Evolutionary conservation across 805 yeast species (phyloP).

Genomic region (Saccharomycopsis schoenii): DNA sequence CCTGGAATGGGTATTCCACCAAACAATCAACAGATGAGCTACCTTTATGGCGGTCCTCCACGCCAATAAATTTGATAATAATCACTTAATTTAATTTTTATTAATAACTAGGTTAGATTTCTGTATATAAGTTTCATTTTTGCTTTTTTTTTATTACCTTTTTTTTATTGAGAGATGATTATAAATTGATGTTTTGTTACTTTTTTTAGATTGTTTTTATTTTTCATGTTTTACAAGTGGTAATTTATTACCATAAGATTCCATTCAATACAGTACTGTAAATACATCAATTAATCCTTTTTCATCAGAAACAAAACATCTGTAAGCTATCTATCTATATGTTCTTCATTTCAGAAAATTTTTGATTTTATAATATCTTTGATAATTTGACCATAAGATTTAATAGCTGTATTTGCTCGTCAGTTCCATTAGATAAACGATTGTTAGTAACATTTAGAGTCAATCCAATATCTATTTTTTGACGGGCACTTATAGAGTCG

Average conservation of each 20-base stretch:
- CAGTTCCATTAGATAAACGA: conserved; percentile 72
- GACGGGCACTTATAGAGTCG: conserved; percentile 37
- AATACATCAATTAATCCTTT: not conserved
- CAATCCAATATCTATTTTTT: conserved; percentile 57
- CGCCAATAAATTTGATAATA: not conserved
- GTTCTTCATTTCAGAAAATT: not conserved
- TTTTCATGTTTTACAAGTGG: conserved; percentile 9
- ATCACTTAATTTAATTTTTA: not conserved
- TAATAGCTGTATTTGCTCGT: conserved; percentile 75
- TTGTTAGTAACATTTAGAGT: conserved; percentile 67
- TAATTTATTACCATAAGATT: conserved; percentile 10
- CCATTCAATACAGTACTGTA: not conserved
- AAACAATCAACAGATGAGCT: not conserved
- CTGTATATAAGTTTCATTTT: not conserved
- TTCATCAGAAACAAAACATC: not conserved
- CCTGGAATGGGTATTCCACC: not conserved
- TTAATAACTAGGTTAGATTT: not conserved
- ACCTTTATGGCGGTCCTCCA: not conserved
- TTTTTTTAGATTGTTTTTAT: conserved; percentile 18
- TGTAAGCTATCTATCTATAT: not conserved
- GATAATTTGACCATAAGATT: conserved; percentile 51
- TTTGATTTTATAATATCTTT: conserved; percentile 22
- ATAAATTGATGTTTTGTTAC: not conserved
- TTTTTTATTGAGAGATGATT: not conserved
- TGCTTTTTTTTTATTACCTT: not conserved